Evolutionary conservation across 1,284 basidiomycete genomes (phyloP).

Genomic region (Wallemia mellicola): DNA sequence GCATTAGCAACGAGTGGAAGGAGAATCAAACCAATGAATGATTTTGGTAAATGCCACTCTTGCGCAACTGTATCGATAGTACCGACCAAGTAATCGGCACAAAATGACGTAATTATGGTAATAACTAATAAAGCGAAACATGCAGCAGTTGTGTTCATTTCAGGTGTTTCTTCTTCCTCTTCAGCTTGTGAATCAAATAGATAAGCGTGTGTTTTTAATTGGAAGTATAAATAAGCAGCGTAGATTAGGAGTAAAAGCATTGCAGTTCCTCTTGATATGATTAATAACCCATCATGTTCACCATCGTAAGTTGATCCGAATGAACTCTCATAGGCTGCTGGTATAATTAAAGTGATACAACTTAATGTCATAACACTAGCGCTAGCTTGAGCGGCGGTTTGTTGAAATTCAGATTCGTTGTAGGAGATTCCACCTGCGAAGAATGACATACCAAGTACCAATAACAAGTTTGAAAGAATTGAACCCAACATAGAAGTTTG

Average conservation of each 20-base stretch:
- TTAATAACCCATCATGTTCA: conserved; percentile 26
- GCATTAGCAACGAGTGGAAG: background rate
- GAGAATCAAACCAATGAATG: conserved; percentile 8
- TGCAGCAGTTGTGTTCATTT: conserved; percentile 2
- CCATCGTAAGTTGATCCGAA: conserved; percentile 10
- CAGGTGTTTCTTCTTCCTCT: background rate
- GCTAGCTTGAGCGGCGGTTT: conserved; percentile 56
- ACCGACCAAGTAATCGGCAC: conserved; percentile 46
- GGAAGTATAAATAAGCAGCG: conserved; percentile 24
- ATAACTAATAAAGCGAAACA: conserved; percentile 24
- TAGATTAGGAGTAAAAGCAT: conserved; percentile 56
- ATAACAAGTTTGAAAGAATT: conserved; percentile 59
- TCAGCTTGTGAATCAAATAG: background rate
- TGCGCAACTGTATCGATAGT: conserved; percentile 68
- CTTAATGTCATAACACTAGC: conserved; percentile 13
- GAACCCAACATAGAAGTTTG: conserved; percentile 41
- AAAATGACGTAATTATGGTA: conserved; percentile 55
- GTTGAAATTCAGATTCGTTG: conserved; percentile 40
- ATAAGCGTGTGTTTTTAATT: conserved; percentile 1
- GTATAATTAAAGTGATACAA: conserved; percentile 11
- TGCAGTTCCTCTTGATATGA: conserved; percentile 58
- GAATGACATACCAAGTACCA: conserved; percentile 68
- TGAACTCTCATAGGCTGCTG: conserved; percentile 9
- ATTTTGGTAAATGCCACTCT: conserved; percentile 46
- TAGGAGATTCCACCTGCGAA: conserved; percentile 42